A percentile compares a stretch with the other conserved stretches of the same genome.
Conservation (phyloP, 2,329 filamentous ascomycete species). For the Keithomyces neogunnii region DNA sequence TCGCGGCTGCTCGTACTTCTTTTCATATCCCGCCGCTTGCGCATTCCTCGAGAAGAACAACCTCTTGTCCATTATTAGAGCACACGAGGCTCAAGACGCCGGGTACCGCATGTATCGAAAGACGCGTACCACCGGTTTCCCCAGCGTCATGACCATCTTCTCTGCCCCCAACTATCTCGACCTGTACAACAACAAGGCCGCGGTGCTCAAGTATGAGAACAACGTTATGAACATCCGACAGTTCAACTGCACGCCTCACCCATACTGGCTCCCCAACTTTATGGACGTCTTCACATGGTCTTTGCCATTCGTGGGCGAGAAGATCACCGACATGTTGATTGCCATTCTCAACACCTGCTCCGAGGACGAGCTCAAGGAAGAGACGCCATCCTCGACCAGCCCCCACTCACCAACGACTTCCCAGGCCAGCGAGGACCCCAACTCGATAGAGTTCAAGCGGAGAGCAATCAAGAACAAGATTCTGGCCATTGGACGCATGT, state of each 20-base stretch:
- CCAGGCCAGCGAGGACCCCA: conserved; percentile 52
- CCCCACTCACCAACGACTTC: conserved; percentile 56
- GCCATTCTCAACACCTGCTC: conserved; percentile 97
- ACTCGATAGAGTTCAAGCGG: conserved; percentile 88
- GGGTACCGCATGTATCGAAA: conserved; percentile 99
- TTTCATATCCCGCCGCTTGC: conserved; percentile 95
- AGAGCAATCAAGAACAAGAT: conserved; percentile 99
- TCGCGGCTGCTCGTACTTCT: conserved; percentile 97
- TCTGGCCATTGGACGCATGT: conserved; percentile 89
- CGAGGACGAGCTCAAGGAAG: conserved; percentile 95
- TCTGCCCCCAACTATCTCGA: conserved; percentile 98
- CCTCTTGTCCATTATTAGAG: conserved; percentile 89
- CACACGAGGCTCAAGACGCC: conserved; percentile 96
- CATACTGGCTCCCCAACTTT: conserved; percentile 99
- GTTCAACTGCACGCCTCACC: conserved; percentile 98
- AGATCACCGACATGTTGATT: conserved; percentile 99
- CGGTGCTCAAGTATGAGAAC: conserved; percentile 98
- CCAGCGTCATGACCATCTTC: conserved; percentile 99
- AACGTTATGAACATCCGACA: conserved; percentile 99
- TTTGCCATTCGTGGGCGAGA: conserved; percentile 94
- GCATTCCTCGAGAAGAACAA: conserved; percentile 99
- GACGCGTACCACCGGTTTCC: conserved; percentile 94
- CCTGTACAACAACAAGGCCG: conserved; percentile 99
- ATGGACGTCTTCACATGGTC: conserved; percentile 99
- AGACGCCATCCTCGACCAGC: conserved; percentile 53